Conservation (phyloP, 2,329 filamentous ascomycete genomes). For the Talaromyces sp. region DNA sequence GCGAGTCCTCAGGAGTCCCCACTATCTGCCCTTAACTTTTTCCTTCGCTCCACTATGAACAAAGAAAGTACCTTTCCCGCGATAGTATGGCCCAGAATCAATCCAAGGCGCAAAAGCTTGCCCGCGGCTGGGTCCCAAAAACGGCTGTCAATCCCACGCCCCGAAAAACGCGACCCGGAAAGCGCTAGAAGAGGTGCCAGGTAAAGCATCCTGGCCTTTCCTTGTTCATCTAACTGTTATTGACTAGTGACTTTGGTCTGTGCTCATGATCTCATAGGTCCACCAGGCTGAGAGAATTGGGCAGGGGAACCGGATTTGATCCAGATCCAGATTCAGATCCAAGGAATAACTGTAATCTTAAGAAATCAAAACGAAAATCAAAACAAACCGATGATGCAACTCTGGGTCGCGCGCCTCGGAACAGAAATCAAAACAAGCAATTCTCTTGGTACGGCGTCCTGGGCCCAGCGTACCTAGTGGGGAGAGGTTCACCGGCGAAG, state of each 20-base stretch:
- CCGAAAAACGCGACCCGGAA: constrained; percentile 13
- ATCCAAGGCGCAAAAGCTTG: no score
- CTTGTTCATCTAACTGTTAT: neutral
- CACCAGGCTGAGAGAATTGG: constrained; percentile 2
- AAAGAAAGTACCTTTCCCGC: constrained; percentile 13
- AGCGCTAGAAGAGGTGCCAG: constrained; percentile 14
- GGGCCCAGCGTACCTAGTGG: no score
- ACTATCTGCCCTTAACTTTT: neutral
- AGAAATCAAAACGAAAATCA: no score
- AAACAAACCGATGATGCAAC: constrained; percentile 15
- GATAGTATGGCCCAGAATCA: constrained; percentile 1
- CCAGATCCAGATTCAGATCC: neutral
- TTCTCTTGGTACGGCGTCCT: neutral
- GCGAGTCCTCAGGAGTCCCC: neutral
- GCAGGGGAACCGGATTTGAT: constrained; percentile 2
- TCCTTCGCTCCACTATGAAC: neutral
- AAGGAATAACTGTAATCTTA: neutral
- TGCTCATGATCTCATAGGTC: constrained; percentile 20
- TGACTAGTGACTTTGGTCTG: neutral
- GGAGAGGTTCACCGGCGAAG: neutral
- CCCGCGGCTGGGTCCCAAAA: constrained; percentile 13
- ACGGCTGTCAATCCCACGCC: constrained; percentile 25
- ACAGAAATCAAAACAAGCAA: constrained; percentile 7
- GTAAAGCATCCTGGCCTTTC: no score
- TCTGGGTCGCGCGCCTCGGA: constrained; percentile 1